phyloP scores from a whole-genome alignment of 352 stramenopile genomes.

The Globisporangium heterothallicum region DNA sequence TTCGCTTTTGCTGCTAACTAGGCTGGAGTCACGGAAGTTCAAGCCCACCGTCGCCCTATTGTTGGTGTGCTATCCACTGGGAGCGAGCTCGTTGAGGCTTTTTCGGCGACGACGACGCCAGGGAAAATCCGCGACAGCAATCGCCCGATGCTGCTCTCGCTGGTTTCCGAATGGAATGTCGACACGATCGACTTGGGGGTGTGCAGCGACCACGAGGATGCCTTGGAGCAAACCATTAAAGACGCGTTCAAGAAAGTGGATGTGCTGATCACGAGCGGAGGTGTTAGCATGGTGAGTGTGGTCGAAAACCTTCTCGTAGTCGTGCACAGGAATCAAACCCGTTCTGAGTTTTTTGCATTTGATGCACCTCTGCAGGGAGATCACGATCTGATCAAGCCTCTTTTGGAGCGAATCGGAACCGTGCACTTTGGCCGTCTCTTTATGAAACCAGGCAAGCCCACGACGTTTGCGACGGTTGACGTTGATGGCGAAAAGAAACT shows the following conservation, averaged over 20 bases:
- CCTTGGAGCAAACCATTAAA: constrained; percentile 39
- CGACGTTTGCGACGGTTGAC: constrained; percentile 92
- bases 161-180: constrained; percentile 42
- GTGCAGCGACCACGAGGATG: constrained; percentile 59
- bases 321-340: too few relatives aligned
- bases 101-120: constrained; percentile 19
- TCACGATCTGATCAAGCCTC: constrained; percentile 91
- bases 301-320: background rate
- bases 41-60: constrained; percentile 58
- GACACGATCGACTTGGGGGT: constrained; percentile 66
- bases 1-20: constrained; percentile 9
- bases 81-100: constrained; percentile 88
- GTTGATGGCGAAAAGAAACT: constrained; percentile 56
- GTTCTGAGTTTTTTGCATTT: background rate
- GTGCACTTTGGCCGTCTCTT: constrained; percentile 94
- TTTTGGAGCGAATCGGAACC: constrained; percentile 80
- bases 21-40: constrained; percentile 67
- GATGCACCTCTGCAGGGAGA: constrained; percentile 47
- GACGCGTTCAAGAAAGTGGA: constrained; percentile 61
- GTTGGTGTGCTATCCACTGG: constrained; percentile 95
- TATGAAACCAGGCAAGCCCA: constrained; percentile 98
- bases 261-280: constrained; percentile 94
- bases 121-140: constrained; percentile 95
- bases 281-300: constrained; percentile 88
- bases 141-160: constrained; percentile 86